phyloP scores from a whole-genome alignment of 495 filamentous ascomycete genomes.

The Viridothelium virens region DNA sequence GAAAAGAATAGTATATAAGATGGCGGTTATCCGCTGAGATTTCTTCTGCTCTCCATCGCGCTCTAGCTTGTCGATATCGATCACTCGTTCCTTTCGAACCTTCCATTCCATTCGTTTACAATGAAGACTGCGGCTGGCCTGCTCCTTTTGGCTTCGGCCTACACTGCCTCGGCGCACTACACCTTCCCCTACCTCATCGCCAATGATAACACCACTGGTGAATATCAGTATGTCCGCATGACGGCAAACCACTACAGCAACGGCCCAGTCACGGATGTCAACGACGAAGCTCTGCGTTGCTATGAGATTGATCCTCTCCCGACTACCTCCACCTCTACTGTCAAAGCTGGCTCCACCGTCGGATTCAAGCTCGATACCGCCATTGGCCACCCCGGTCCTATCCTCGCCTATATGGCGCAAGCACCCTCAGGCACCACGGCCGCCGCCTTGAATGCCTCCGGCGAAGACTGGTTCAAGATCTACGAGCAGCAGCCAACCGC shows the following conservation, averaged over 20 bases:
- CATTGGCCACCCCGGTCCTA: slow-evolving; percentile 27
- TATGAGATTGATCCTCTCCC: slow-evolving; percentile 37
- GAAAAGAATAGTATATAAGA: not conserved
- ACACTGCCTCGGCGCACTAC: slow-evolving; percentile 17
- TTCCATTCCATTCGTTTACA: not conserved
- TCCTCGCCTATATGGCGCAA: slow-evolving; percentile 25
- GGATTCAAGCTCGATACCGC: slow-evolving; percentile 43
- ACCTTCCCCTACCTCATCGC: slow-evolving; percentile 29
- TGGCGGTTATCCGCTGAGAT: not conserved
- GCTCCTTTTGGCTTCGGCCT: slow-evolving; percentile 11
- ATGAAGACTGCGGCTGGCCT: slow-evolving; percentile 9
- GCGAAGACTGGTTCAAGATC: slow-evolving; percentile 48
- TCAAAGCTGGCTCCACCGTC: slow-evolving; percentile 40
- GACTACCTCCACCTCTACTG: slow-evolving; percentile 32
- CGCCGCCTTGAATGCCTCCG: slow-evolving; percentile 35
- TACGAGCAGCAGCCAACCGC: slow-evolving; percentile 37
- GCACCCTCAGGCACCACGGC: slow-evolving; percentile 22
- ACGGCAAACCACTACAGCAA: slow-evolving; percentile 33
- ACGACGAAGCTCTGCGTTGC: slow-evolving; percentile 43
- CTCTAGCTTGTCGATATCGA: not conserved
- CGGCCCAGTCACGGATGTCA: slow-evolving; percentile 37
- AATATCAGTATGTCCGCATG: slow-evolving; percentile 33
- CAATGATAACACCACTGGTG: slow-evolving; percentile 15
- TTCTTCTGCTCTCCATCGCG: not conserved
- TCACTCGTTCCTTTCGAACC: not conserved